Conservation (phyloP, 2,329 filamentous ascomycete species). For the Rosellinia necatrix region DNA sequence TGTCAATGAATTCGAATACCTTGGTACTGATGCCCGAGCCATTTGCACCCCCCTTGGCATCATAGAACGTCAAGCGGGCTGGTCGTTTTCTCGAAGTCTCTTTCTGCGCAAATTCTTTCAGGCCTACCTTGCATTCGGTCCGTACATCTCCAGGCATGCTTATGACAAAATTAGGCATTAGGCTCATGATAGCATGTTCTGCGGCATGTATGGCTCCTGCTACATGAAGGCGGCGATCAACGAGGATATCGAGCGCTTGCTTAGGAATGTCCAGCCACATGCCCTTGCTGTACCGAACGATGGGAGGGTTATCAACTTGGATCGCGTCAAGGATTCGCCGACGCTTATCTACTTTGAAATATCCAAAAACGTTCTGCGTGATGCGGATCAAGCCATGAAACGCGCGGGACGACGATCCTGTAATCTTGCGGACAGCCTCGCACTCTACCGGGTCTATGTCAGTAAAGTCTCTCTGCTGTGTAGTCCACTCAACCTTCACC, state of each 20-base stretch:
- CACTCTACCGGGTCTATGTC: constrained; percentile 94
- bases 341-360: constrained; percentile 93
- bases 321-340: constrained; percentile 88
- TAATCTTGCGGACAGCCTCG: constrained; percentile 78
- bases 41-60: constrained; percentile 83
- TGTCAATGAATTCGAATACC: constrained; percentile 89
- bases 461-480: constrained; percentile 88
- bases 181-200: constrained; percentile 84
- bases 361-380: constrained; percentile 88
- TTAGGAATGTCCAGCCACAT: constrained; percentile 96
- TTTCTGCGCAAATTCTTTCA: constrained; percentile 81
- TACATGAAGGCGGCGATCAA: constrained; percentile 72
- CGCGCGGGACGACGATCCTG: constrained; percentile 66
- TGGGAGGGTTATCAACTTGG: constrained; percentile 89
- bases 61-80: constrained; percentile 89
- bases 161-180: constrained; percentile 91
- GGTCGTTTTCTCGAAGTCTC: constrained; percentile 79
- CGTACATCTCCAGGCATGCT: constrained; percentile 88
- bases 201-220: constrained; percentile 93
- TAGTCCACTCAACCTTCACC: constrained; percentile 94
- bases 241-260: constrained; percentile 76
- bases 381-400: constrained; percentile 89
- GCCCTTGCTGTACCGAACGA: constrained; percentile 81
- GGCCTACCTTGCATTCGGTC: constrained; percentile 88
- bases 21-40: constrained; percentile 89